Evolutionary conservation across 805 yeast species (phyloP).

Genomic region (Lipomyces anomalus): DNA sequence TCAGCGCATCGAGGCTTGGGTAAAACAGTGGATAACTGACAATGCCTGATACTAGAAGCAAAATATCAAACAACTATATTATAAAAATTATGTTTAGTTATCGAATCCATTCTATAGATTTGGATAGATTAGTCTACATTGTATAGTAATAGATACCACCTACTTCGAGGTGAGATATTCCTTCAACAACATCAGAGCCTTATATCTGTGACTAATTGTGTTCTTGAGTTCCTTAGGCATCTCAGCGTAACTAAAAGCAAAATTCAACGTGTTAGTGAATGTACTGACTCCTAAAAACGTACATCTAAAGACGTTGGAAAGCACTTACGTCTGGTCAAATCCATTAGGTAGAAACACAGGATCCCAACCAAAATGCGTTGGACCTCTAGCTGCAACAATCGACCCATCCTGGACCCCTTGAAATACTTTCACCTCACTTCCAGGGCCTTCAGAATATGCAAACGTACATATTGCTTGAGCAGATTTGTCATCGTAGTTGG

Average conservation of each 20-base stretch:
- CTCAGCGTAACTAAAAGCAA: conserved; percentile 83
- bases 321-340: conserved; percentile 46
- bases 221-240: conserved; percentile 75
- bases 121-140: too few relatives aligned
- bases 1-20: conserved; percentile 69
- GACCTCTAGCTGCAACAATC: conserved; percentile 75
- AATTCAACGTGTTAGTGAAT: too few relatives aligned
- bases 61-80: conserved; percentile 1
- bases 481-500: conserved; percentile 72
- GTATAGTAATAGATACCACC: neutral
- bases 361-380: conserved; percentile 89
- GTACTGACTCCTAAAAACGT: neutral
- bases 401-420: conserved; percentile 64
- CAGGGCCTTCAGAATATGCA: conserved; percentile 84
- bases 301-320: neutral
- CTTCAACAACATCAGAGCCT: conserved; percentile 69
- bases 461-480: conserved; percentile 90
- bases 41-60: conserved; percentile 17
- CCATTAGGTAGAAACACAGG: conserved; percentile 83
- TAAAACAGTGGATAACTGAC: conserved; percentile 64
- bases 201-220: conserved; percentile 77
- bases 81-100: neutral
- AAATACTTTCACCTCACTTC: conserved; percentile 62
- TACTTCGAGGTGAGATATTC: conserved; percentile 37
- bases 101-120: neutral